A percentile compares a stretch with the other conserved stretches of the same genome.
These are phyloP conservation scores for Arthrobotrys megalospora DNA, from an alignment of 2,329 filamentous ascomycete genomes.

Conservation along the genomic window DNA sequence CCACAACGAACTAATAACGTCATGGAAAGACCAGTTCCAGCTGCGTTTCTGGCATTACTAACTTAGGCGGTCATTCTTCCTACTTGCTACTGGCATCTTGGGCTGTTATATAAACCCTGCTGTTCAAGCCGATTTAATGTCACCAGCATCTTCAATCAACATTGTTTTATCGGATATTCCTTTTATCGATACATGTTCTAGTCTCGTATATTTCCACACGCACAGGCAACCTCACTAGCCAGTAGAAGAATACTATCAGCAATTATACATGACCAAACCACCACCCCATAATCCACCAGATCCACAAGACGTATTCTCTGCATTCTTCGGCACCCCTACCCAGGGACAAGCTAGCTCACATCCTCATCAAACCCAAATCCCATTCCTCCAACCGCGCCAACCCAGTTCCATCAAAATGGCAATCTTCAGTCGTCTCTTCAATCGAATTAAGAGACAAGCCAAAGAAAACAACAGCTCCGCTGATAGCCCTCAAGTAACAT, in stretches of 20 bases:
- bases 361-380: background rate
- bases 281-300: background rate
- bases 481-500: background rate
- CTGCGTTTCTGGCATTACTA: conserved; percentile 5
- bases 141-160: no score
- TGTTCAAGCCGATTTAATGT: no score
- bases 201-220: no score
- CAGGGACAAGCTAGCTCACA: background rate
- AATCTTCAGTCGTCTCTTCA: conserved; percentile 34
- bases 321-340: conserved; percentile 21
- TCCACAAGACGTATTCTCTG: conserved; percentile 7
- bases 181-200: no score
- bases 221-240: no score
- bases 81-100: background rate
- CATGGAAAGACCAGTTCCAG: background rate
- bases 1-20: background rate
- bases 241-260: no score
- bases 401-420: conserved; percentile 39
- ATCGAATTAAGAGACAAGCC: conserved; percentile 29
- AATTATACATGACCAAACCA: conserved; percentile 17
- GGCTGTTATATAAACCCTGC: conserved; percentile 5
- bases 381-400: conserved; percentile 2
- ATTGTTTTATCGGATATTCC: no score
- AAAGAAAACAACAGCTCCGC: background rate
- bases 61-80: background rate